Evolutionary conservation across 2,329 filamentous ascomycete genomes (phyloP).

Genomic region (Cladorrhinum sp.): DNA sequence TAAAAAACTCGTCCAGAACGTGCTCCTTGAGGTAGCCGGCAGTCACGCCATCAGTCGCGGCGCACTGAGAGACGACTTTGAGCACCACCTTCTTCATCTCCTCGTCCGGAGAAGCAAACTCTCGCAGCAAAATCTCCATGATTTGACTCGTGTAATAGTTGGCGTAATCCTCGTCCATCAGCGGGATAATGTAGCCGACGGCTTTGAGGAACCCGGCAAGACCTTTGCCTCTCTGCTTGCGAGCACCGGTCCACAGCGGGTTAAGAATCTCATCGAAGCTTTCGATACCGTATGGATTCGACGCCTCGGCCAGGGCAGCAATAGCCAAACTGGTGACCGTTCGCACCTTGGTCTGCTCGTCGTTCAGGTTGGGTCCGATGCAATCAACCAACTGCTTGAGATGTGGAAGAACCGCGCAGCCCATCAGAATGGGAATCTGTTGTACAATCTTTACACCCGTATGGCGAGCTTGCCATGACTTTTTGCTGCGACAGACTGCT

Average conservation of each 20-base stretch:
- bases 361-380: slow-evolving; percentile 91
- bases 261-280: slow-evolving; percentile 98
- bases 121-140: slow-evolving; percentile 95
- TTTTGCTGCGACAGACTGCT: slow-evolving; percentile 95
- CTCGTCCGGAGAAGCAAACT: slow-evolving; percentile 95
- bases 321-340: slow-evolving; percentile 95
- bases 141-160: slow-evolving; percentile 99
- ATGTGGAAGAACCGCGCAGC: slow-evolving; percentile 91
- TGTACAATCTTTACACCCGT: slow-evolving; percentile 99
- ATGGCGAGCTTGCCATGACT: slow-evolving; percentile 97
- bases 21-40: slow-evolving; percentile 93
- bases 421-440: slow-evolving; percentile 98
- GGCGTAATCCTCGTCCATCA: slow-evolving; percentile 99
- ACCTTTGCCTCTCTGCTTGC: slow-evolving; percentile 95
- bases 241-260: slow-evolving; percentile 91
- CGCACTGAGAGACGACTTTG: slow-evolving; percentile 95
- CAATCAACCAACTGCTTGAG: slow-evolving; percentile 95
- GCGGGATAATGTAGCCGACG: slow-evolving; percentile 94
- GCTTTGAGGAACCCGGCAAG: slow-evolving; percentile 95
- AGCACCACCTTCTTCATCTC: slow-evolving; percentile 99
- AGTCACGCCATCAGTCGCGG: slow-evolving; percentile 90
- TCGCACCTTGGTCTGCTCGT: slow-evolving; percentile 96
- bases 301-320: slow-evolving; percentile 90
- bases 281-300: slow-evolving; percentile 98
- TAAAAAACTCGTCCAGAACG: slow-evolving; percentile 94